phyloP scores from a whole-genome alignment of 768 basidiomycete species.

The Tricholoma hemisulphureum region DNA sequence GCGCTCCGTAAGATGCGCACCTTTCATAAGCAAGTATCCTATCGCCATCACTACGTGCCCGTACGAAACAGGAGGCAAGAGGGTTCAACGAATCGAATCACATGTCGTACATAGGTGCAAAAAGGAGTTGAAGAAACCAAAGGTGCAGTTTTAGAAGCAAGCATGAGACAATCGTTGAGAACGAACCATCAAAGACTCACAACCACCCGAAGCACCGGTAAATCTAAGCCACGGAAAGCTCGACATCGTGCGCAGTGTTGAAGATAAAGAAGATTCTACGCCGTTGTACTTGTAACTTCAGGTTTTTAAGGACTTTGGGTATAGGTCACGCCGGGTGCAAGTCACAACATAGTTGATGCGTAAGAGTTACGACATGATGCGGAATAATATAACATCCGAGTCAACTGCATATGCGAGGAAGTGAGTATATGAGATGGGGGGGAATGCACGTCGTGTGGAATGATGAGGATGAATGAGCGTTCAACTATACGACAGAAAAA shows the following conservation, averaged over 20 bases:
- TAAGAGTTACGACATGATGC: background rate
- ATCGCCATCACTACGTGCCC: constrained; percentile 46
- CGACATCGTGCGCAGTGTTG: constrained; percentile 31
- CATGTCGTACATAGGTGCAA: background rate
- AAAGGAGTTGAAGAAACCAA: background rate
- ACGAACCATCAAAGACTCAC: constrained; percentile 37
- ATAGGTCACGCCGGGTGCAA: no score
- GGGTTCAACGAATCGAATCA: background rate
- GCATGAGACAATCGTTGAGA: background rate
- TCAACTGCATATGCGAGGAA: background rate
- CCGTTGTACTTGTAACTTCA: no score
- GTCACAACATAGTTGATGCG: constrained; percentile 10
- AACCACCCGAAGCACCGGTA: constrained; percentile 41
- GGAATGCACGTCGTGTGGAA: background rate
- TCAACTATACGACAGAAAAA: background rate
- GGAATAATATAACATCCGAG: no score
- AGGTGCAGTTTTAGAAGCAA: background rate
- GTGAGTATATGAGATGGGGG: no score
- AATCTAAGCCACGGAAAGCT: constrained; percentile 61
- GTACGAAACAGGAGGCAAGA: constrained; percentile 2
- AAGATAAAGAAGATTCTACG: background rate
- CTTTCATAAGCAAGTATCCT: constrained; percentile 61
- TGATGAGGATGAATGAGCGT: background rate
- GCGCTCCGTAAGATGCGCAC: constrained; percentile 35
- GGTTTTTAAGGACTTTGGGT: no score